phyloP scores from a whole-genome alignment of 345 rosid genomes.

The Boechera retrofracta region DNA sequence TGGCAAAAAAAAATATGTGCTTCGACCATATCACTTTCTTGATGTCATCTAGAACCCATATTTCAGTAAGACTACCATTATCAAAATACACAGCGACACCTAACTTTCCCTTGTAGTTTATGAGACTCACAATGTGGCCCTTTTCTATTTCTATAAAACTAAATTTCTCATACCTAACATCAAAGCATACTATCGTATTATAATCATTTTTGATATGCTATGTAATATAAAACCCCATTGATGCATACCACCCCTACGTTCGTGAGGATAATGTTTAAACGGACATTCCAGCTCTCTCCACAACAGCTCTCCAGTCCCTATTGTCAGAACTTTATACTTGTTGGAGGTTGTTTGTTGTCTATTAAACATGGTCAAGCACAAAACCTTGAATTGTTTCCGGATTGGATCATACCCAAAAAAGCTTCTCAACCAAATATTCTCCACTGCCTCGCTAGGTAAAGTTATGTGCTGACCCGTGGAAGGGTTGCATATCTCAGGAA shows the following conservation, averaged over 20 bases:
- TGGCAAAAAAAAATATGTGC: neutral
- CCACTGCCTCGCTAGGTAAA: neutral
- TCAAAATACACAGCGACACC: neutral
- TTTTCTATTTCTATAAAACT: neutral
- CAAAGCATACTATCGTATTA: constrained; percentile 8
- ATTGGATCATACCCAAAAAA: constrained; percentile 31
- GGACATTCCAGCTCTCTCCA: constrained; percentile 3
- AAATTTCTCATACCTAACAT: constrained; percentile 17
- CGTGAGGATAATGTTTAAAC: neutral
- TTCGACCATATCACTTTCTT: neutral
- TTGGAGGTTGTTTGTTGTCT: neutral
- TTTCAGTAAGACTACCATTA: neutral
- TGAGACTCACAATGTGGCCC: neutral
- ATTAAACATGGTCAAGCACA: neutral
- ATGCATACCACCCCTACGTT: neutral
- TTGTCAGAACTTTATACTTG: constrained; percentile 19
- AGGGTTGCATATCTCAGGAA: constrained; percentile 20
- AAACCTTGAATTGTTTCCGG: neutral
- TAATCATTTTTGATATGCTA: neutral
- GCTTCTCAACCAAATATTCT: neutral
- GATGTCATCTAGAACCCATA: constrained; percentile 20
- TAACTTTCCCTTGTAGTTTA: constrained; percentile 23
- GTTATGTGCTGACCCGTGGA: neutral
- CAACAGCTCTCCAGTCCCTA: neutral
- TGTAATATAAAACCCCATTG: constrained; percentile 20